phyloP scores from a whole-genome alignment of 116 monocot species.

The Zostera marina region DNA sequence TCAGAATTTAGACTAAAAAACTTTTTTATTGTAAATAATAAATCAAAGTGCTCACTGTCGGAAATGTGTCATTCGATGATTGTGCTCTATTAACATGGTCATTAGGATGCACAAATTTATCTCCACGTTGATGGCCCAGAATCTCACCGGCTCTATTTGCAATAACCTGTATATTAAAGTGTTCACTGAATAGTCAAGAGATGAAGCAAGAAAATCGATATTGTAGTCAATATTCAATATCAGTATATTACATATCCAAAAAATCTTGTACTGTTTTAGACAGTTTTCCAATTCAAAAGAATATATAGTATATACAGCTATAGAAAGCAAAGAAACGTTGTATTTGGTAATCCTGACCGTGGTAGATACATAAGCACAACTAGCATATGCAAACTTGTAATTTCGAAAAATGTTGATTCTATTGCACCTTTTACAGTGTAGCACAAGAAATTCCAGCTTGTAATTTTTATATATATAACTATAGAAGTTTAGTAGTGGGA shows the following conservation, averaged over 20 bases:
- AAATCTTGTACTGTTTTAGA: background rate
- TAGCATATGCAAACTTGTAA: too few species aligned
- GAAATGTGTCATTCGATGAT: constrained; percentile 98
- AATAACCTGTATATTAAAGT: constrained; percentile 43
- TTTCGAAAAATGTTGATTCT: too few species aligned
- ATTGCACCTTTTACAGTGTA: too few species aligned
- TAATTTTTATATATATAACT: too few species aligned
- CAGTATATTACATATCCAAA: background rate
- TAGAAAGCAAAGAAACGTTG: too few species aligned
- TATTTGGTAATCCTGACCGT: too few species aligned
- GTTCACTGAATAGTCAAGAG: background rate
- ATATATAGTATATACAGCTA: background rate
- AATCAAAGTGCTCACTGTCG: constrained; percentile 44
- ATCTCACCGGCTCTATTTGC: constrained; percentile 96
- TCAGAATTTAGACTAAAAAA: too few species aligned
- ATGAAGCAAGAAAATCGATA: background rate
- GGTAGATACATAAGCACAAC: too few species aligned
- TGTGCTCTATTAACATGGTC: constrained; percentile 95
- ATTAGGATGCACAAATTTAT: constrained; percentile 89
- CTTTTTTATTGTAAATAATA: background rate
- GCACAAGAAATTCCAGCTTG: too few species aligned
- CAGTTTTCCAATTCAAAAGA: background rate
- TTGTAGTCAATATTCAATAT: background rate
- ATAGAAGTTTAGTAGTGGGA: too few species aligned
- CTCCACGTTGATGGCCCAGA: constrained; percentile 85